Base-by-base conservation (phyloP, 2,329 filamentous ascomycete species). In the Conoideocrella luteorostrata region DNA sequence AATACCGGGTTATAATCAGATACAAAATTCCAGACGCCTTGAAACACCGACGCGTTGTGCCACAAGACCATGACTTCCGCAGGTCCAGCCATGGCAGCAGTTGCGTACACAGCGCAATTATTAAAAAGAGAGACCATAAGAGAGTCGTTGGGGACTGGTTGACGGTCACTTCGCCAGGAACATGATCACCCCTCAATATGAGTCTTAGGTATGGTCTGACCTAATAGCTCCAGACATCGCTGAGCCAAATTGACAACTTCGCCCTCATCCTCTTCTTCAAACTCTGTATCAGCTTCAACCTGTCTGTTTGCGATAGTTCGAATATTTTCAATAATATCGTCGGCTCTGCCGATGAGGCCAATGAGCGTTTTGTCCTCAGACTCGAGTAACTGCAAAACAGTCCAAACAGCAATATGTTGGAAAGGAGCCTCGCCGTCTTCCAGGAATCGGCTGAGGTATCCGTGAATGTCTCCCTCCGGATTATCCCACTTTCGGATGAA, bases 401-500 rank as follows among this genome's bases (percentile, higher is more conserved):
- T 98, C 93, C 93, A 98, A 50, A 97, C 95, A 40, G 93, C 93
- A 59, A 98, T 98, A 62, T 98, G 93, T 66, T 98, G 93, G 74
- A 98, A 98, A 0, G 93, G 98, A 1, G 93, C 83, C 60, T 98
- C 93, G 32, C 90, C 91, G 51, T 89, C 96, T 35, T 86, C 87
- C 15, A 98, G 75, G 73, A 98, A 98, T 43, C 91, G 83, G 56
- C 83, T 86, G 28, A 98, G 76, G 60, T 98, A 98, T 43, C 93
- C 93, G 60, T 96, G 90, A 48, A 98, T 95, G 36, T 93, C 93
- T 36, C 89, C 93, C 49, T 88, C 86, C 2, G 93, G 93, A 56
- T 95, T 84, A 15, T 78, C 82, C 93, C 93, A 98, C 64, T 95
- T 88, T 54, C 88, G 84, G 32, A 96, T 84, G 62, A 98, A 98